Evolutionary conservation across 495 filamentous ascomycete species (phyloP), one percentile per base, ranked within the genome.

Genomic region (Penicillium roqueforti): DNA sequence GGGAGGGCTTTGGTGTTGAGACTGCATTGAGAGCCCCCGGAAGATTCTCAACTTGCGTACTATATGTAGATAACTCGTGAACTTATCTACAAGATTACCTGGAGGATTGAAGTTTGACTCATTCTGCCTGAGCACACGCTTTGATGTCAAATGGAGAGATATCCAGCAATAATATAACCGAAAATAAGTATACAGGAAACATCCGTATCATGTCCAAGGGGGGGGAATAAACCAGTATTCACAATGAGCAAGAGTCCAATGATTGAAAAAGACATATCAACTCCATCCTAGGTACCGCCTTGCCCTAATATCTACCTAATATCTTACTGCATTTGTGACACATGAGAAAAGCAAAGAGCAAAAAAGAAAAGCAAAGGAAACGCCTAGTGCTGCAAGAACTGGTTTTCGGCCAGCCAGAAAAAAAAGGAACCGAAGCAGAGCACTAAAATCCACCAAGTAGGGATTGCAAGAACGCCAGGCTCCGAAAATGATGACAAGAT

Each of bases 261-360:
- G 38, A 26, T 39, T 18, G 37, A 57, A 57, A 57, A 34, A 52
- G 41, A 51, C 19, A 60, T 9, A 18, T 55, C 42, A 60, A 63
- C 47, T 57, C 52, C 60, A 26, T 49, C 50, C 49, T 31, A 52
- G 38, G 59, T 51, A 58, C 48, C 51, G 42, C 51, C 29, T 55
- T 44, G 37, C 53, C 60, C 39, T 39, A 57, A 36, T 56, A 64
- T 66, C 58, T 56, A 64, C 63, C 60, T 64, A 62, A 53, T 51
- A 59, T 56, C 51, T 59, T 55, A 51, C 41, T 55, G 53, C 52
- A 34, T 29, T 38, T 14, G 37, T 18, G 20, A 18, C 25, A 40
- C 55, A 20, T 59, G 41, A 40, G n/a, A 50, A 50, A 50, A 50
- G 48, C 20, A 51, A 46, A 18, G 42, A 29, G 25, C 14, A 36